Evolutionary conservation across 345 rosid genomes (phyloP).

Genomic region (Sisymbrium irio): DNA sequence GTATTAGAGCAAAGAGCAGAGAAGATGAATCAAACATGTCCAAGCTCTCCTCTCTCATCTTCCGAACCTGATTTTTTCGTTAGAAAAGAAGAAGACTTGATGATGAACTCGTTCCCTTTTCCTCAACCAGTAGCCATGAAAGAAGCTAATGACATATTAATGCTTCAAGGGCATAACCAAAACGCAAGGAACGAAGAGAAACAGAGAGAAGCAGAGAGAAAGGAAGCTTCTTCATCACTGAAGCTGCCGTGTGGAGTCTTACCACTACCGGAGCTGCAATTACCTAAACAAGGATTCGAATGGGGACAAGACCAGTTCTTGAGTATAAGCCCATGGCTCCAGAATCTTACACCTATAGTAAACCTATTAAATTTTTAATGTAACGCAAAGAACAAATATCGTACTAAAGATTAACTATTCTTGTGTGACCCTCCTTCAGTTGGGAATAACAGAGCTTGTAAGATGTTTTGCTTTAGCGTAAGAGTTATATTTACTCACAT

Average conservation of each 20-base stretch:
- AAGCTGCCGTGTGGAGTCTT: slow-evolving; percentile 47
- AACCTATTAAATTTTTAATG: slow-evolving; percentile 54
- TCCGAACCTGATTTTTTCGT: slow-evolving; percentile 39
- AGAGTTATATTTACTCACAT: background rate
- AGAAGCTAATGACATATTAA: slow-evolving; percentile 28
- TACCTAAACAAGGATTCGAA: slow-evolving; percentile 57
- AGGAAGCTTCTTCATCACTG: slow-evolving; percentile 36
- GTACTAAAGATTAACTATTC: background rate
- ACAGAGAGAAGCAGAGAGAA: slow-evolving; percentile 3
- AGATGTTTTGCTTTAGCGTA: background rate
- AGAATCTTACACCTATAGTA: slow-evolving; percentile 49
- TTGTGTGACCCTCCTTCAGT: background rate
- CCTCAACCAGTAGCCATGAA: slow-evolving; percentile 39
- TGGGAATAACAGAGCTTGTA: background rate
- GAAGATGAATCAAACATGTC: slow-evolving; percentile 37
- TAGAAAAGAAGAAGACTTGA: slow-evolving; percentile 43
- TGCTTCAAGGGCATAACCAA: slow-evolving; percentile 3
- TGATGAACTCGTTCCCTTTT: background rate
- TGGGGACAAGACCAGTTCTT: slow-evolving; percentile 68
- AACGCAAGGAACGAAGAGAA: slow-evolving; percentile 3
- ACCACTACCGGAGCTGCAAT: slow-evolving; percentile 64
- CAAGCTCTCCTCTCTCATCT: slow-evolving; percentile 49
- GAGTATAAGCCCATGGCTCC: slow-evolving; percentile 87
- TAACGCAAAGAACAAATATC: background rate
- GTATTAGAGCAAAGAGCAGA: slow-evolving; percentile 87